These are phyloP conservation scores for Blepharisma japonicum DNA, from an alignment of 73 alveolate genomes.

Conservation along the genomic window DNA sequence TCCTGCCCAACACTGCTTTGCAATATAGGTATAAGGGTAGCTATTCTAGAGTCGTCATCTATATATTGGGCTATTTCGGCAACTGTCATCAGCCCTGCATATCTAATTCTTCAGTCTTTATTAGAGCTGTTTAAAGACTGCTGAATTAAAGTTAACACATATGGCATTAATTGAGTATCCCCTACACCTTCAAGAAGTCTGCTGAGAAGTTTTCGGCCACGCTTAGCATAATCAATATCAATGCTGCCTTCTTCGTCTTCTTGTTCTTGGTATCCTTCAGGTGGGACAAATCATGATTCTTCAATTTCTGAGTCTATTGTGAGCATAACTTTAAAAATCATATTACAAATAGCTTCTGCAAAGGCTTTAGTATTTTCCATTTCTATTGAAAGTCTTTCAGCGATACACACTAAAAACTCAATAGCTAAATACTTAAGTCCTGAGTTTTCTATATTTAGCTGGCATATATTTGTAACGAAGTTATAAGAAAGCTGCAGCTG, in stretches of 20 bases:
- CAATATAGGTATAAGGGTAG: conserved; percentile 52
- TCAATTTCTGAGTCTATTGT: conserved; percentile 65
- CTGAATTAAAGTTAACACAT: conserved; percentile 29
- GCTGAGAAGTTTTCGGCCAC: conserved; percentile 68
- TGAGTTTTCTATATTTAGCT: conserved; percentile 48
- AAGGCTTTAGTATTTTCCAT: conserved; percentile 44
- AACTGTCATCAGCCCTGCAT: conserved; percentile 58
- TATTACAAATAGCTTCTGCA: conserved; percentile 40
- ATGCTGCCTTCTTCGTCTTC: conserved; percentile 67
- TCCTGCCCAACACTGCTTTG: conserved; percentile 45
- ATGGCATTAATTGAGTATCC: conserved; percentile 52
- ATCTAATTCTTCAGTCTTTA: conserved; percentile 61
- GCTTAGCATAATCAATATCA: conserved; percentile 72
- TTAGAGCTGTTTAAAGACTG: conserved; percentile 45
- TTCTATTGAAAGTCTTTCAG: conserved; percentile 49
- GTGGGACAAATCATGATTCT: conserved; percentile 61
- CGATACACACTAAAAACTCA: conserved; percentile 58
- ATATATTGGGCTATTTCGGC: conserved; percentile 61
- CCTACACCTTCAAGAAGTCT: conserved; percentile 73
- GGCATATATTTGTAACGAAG: conserved; percentile 51
- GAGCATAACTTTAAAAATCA: conserved; percentile 55
- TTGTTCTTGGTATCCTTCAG: conserved; percentile 69
- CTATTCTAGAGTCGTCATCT: conserved; percentile 45
- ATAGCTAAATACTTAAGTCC: conserved; percentile 58
- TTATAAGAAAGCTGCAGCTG: conserved; percentile 54